Evolutionary conservation across 2,329 filamentous ascomycete species (phyloP).

Genomic region (Waltergamsia citrina): DNA sequence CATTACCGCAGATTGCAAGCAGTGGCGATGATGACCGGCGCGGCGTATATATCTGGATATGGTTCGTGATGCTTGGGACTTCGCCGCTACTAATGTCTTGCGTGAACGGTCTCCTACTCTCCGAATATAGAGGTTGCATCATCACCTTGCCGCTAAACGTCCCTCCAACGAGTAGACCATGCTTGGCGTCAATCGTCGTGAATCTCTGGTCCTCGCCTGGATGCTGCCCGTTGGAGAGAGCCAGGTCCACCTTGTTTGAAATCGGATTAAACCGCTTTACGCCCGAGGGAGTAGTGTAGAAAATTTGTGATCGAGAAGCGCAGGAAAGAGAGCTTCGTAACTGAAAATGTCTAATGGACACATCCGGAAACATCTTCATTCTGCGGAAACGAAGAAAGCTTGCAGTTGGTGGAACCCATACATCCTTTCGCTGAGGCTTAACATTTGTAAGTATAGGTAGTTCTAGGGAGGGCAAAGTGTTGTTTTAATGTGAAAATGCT

Average conservation of each 20-base stretch:
- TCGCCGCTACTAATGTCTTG: conserved; percentile 38
- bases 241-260: conserved; percentile 31
- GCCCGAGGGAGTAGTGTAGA: conserved; percentile 42
- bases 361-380: conserved; percentile 44
- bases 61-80: conserved; percentile 52
- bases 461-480: no score
- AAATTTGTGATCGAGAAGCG: conserved; percentile 43
- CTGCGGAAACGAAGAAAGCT: conserved; percentile 49
- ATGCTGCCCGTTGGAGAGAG: conserved; percentile 31
- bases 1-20: conserved; percentile 55
- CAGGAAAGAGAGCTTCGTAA: conserved; percentile 53
- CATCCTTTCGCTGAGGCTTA: background rate
- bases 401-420: conserved; percentile 25
- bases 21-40: conserved; percentile 41
- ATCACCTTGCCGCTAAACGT: conserved; percentile 48
- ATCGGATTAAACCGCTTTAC: conserved; percentile 44
- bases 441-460: background rate
- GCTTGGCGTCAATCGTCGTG: conserved; percentile 40
- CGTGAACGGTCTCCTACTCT: conserved; percentile 21
- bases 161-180: conserved; percentile 49
- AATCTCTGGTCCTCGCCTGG: conserved; percentile 27
- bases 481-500: conserved; percentile 23
- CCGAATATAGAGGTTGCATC: conserved; percentile 33
- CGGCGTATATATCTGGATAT: conserved; percentile 47
- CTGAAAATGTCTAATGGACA: conserved; percentile 56